phyloP scores from a whole-genome alignment of 352 stramenopile species.

The Pythium chondricola region DNA sequence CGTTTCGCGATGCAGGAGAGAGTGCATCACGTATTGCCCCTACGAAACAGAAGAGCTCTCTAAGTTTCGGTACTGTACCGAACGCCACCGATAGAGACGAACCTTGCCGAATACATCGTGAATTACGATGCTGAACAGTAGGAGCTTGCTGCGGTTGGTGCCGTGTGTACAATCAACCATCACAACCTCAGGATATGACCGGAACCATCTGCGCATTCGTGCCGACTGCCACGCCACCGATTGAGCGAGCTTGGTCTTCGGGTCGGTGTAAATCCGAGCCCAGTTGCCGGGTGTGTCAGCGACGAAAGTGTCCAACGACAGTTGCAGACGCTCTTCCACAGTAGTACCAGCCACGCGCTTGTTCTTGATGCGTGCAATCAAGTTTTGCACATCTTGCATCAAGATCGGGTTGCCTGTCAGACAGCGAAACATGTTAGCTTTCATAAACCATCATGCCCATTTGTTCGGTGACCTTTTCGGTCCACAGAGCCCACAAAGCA shows the following conservation, averaged over 20 bases:
- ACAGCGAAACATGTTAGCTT: too few species aligned
- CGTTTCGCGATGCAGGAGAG: neutral
- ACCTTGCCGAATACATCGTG: conserved; percentile 17
- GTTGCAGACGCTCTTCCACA: neutral
- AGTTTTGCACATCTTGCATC: neutral
- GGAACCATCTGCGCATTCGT: neutral
- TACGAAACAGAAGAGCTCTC: too few species aligned
- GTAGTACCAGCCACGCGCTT: neutral
- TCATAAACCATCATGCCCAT: neutral
- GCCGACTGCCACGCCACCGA: conserved; percentile 8
- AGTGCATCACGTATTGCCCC: conserved; percentile 1
- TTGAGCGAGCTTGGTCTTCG: neutral
- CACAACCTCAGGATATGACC: neutral
- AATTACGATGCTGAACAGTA: conserved; percentile 11
- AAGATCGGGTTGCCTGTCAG: neutral
- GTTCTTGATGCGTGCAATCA: neutral
- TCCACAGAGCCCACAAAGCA: neutral
- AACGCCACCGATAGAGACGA: neutral
- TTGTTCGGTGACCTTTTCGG: neutral
- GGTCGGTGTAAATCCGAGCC: neutral
- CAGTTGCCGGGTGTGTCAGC: neutral
- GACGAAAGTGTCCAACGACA: neutral
- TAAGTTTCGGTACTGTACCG: too few species aligned
- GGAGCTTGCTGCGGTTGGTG: conserved; percentile 6
- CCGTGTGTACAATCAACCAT: conserved; percentile 12